Evolutionary conservation across 2,329 filamentous ascomycete genomes (phyloP), one percentile per base, ranked within the genome.

Genomic region (Aspergillus ochraceus): DNA sequence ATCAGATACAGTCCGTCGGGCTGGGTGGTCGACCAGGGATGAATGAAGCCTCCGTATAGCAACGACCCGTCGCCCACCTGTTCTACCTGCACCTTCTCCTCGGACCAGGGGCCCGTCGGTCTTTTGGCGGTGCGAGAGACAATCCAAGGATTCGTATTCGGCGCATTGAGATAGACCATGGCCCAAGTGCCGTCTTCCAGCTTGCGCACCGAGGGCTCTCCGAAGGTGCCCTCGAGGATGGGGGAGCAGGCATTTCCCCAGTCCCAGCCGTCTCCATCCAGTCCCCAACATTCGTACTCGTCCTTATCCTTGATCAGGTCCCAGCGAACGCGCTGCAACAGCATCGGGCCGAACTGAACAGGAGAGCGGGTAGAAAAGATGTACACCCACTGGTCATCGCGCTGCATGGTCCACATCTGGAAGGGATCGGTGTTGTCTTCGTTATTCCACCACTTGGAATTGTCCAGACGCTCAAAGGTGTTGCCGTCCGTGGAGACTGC

Each of bases 1-100:
- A 58, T 63, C 22, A 60, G 46, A 52, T 61, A 55, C 39, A 63
- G 36, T 20, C 60, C 58, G 49, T 57, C 51, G 39, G 39, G 8
- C 54, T 63, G 58, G 6, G 58, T 51, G 17, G 58, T 63, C 22
- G 61, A 63, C 61, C 59, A 61, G 2, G 55, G 61, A 47, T 63
- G 61, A 42, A 63, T 60, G 45, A 63, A 63, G 14, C 61, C 61
- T 14, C 59, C 61, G 42, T 60, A 61, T 4, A 63, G 49, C 10
- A 19, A 58, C 19, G 32, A 14, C 12, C 32, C 32, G 14, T 36
- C 32, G 2, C 36, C 51, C 32, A 60, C 55, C 22, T 63, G 52
- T 20, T 47, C 39, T 52, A 63, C 55, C 42, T 63, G 60, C 36
- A 29, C 49, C 22, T 19, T 50, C 49, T 50, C 49, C 10, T 50